Base-by-base conservation (phyloP, 2,329 filamentous ascomycete genomes). In the Aspergillus sp. region DNA sequence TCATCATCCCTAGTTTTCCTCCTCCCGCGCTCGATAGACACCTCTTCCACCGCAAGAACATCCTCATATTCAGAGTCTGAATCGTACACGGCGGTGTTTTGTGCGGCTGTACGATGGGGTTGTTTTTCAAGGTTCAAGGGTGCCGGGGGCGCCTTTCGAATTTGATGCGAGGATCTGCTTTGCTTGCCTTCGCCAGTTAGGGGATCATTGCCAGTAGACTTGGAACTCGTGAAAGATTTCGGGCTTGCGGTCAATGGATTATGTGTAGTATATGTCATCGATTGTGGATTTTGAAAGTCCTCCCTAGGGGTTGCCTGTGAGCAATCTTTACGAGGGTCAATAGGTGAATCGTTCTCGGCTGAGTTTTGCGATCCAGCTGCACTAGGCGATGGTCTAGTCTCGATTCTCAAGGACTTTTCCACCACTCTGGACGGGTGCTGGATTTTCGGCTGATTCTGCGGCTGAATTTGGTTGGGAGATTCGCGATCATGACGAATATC, bases 1-100 rank as follows among this genome's bases (percentile, higher is more conserved):
- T 96, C 90, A 49, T 95, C 88, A 62, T 91, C 89, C 41, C 90
- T 79, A 3, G 90, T 95, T 65, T 86, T 88, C 54, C 88, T 78
- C 46, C 90, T 80, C 7, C 90, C 91, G 49, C 90, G 79, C 41
- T 81, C 69, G 31, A 77, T 68, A 0, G 77, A 71, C 39, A 83
- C 72, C 50, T 86, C 83, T 36, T 84, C 77, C 4, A 85, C 81
- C 49, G 88, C 84, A 9, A 88, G 67, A 31, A 86, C 77, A 50
- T 90, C 86, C 46, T 93, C 88, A 54, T 90, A 93, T 51, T 95
- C 90, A 0, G 88, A 90, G 47, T 88, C 88, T 0, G 84, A 83
- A 9, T 83, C 82, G n/a, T 84, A 80, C 19, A 69, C 65, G 27
- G 68, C 68, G 2, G 67, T 62, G 37, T 70, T 65, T 37, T 73